Conservation (phyloP, 163 green algal genomes). For the Scenedesmus sp. region DNA sequence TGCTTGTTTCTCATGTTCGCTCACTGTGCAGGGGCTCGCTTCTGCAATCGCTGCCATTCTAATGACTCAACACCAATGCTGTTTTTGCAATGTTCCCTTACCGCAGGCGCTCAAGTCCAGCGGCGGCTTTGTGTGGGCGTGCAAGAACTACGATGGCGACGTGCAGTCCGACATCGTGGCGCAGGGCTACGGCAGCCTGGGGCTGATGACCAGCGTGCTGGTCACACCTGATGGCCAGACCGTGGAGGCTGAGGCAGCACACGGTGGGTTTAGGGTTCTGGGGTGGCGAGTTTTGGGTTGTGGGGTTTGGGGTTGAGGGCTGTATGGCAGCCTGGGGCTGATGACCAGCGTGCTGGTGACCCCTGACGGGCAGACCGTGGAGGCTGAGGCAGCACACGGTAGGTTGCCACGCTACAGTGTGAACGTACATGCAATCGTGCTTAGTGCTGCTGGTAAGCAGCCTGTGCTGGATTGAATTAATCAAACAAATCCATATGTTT, state of each 20-base stretch:
- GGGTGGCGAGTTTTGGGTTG: too few species aligned
- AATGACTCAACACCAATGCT: not conserved
- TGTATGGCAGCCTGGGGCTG: slow-evolving; percentile 91
- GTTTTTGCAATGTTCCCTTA: not conserved
- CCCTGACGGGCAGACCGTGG: slow-evolving; percentile 94
- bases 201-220: slow-evolving; percentile 97
- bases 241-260: slow-evolving; percentile 96
- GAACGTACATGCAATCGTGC: too few species aligned
- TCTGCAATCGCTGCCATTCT: too few species aligned
- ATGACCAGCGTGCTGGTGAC: slow-evolving; percentile 97
- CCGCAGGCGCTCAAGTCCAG: slow-evolving; percentile 83
- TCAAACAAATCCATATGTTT: too few species aligned
- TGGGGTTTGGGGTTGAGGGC: not conserved
- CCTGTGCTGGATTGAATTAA: too few species aligned
- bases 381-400: slow-evolving; percentile 97
- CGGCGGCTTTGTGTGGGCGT: slow-evolving; percentile 98
- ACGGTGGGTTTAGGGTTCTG: slow-evolving; percentile 72
- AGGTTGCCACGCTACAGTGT: not conserved
- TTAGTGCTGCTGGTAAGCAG: too few species aligned
- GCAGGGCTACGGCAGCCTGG: slow-evolving; percentile 94
- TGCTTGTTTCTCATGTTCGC: too few species aligned
- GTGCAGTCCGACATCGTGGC: slow-evolving; percentile 98
- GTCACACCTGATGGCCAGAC: slow-evolving; percentile 95
- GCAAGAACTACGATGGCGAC: slow-evolving; percentile 97
- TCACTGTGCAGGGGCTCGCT: too few species aligned